phyloP scores from a whole-genome alignment of 192 early-diverging fungal species.

The Mortierella antarctica region DNA sequence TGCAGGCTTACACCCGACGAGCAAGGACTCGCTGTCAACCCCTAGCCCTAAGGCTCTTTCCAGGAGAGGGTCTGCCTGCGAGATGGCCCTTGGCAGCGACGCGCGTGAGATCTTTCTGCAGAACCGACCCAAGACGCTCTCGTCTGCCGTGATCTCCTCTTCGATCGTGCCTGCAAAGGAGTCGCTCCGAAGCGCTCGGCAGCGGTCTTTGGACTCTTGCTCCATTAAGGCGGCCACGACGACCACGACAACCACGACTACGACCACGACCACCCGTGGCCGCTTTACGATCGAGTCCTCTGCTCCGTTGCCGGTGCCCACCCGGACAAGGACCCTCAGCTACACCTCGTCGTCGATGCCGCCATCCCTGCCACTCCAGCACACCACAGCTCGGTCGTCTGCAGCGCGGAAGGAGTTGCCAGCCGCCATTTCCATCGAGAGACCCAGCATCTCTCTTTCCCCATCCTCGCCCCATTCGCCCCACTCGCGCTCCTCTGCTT shows the following conservation, averaged over 20 bases:
- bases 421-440: background rate
- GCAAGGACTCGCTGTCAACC: background rate
- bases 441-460: constrained; percentile 14
- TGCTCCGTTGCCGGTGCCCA: background rate
- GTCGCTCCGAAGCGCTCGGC: constrained; percentile 1
- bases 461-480: background rate
- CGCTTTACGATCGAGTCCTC: constrained; percentile 51
- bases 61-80: constrained; percentile 28
- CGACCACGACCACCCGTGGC: constrained; percentile 20
- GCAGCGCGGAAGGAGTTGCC: background rate
- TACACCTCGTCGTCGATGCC: constrained; percentile 5
- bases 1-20: background rate
- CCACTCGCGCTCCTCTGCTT: background rate
- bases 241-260: constrained; percentile 1
- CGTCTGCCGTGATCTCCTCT: constrained; percentile 27
- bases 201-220: constrained; percentile 11
- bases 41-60: background rate
- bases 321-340: constrained; percentile 42
- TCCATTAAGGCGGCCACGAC: background rate
- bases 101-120: constrained; percentile 35
- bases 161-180: constrained; percentile 24
- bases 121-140: constrained; percentile 41
- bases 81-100: constrained; percentile 40
- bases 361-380: background rate
- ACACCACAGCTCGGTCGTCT: background rate